Conservation (phyloP, 2,329 filamentous ascomycete genomes). For the Davidsoniella neocaledoniae region DNA sequence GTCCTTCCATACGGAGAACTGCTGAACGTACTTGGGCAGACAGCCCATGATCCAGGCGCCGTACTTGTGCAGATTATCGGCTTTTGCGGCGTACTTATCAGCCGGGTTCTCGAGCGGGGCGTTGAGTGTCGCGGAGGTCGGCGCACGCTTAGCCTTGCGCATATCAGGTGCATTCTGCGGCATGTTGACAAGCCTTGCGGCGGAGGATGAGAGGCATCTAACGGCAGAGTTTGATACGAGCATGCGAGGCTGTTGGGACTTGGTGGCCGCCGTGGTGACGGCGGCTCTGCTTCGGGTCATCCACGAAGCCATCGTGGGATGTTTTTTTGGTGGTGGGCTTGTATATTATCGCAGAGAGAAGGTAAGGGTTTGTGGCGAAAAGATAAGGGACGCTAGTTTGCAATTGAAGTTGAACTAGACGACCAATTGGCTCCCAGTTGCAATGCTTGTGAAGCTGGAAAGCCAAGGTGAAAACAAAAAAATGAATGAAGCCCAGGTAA, state of each 20-base stretch:
- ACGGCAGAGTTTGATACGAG: constrained; percentile 18
- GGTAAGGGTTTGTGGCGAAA: no score
- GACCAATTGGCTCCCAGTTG: no score
- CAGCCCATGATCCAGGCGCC: constrained; percentile 94
- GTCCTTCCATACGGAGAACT: constrained; percentile 99
- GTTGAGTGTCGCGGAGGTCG: constrained; percentile 44
- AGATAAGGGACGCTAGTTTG: no score
- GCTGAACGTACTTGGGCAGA: constrained; percentile 94
- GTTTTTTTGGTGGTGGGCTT: neutral
- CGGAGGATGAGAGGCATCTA: constrained; percentile 23
- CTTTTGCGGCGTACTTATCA: constrained; percentile 81
- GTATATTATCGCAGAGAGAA: no score
- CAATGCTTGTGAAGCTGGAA: no score
- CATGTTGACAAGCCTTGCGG: constrained; percentile 33
- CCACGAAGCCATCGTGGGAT: constrained; percentile 13
- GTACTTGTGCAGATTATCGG: constrained; percentile 79
- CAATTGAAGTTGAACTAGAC: no score
- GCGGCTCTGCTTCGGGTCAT: constrained; percentile 39
- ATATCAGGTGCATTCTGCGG: constrained; percentile 49
- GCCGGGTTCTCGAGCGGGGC: constrained; percentile 74
- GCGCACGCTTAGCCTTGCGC: constrained; percentile 44
- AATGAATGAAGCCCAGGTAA: neutral
- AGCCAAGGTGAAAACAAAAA: no score
- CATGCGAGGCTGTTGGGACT: constrained; percentile 34
- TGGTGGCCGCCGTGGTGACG: constrained; percentile 21